phyloP scores from a whole-genome alignment of 108 stramenopile species.

The Pseudonitzschia delicatissima region DNA sequence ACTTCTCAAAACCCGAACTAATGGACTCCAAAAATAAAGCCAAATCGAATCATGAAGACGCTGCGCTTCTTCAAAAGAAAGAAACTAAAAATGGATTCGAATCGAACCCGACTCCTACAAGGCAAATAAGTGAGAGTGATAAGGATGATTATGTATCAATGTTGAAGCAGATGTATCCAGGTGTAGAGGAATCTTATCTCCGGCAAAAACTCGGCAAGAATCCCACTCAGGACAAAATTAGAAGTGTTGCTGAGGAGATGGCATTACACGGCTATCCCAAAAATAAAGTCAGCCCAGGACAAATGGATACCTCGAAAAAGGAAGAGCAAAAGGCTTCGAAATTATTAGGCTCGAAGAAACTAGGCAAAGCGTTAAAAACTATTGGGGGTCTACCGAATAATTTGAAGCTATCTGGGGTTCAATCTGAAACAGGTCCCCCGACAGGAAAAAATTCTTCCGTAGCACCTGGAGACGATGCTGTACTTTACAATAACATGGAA shows the following conservation, averaged over 20 bases:
- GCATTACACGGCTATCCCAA: conserved; percentile 33
- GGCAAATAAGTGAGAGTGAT: no score
- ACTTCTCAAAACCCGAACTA: not conserved
- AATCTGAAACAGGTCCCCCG: not conserved
- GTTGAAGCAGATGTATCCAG: conserved; percentile 70
- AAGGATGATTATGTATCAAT: conserved; percentile 39
- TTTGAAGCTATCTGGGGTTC: not conserved
- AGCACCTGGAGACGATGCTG: conserved; percentile 37
- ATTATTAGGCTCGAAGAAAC: conserved; percentile 33
- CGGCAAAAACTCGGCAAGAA: conserved; percentile 49
- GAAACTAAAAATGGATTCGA: not conserved
- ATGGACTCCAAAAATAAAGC: not conserved
- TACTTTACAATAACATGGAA: conserved; percentile 54
- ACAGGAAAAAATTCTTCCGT: conserved; percentile 4
- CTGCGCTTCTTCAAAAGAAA: not conserved
- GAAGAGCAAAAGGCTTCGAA: conserved; percentile 13
- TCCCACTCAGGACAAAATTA: conserved; percentile 54
- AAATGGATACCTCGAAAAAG: not conserved
- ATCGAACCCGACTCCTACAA: not conserved
- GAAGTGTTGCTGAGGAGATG: conserved; percentile 55
- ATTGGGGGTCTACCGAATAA: conserved; percentile 6
- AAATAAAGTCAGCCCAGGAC: not conserved
- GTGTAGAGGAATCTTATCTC: conserved; percentile 41
- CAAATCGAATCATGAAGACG: not conserved
- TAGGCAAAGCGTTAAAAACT: conserved; percentile 20